Conservation (phyloP, 2,329 filamentous ascomycete species). For the Capronia coronata region DNA sequence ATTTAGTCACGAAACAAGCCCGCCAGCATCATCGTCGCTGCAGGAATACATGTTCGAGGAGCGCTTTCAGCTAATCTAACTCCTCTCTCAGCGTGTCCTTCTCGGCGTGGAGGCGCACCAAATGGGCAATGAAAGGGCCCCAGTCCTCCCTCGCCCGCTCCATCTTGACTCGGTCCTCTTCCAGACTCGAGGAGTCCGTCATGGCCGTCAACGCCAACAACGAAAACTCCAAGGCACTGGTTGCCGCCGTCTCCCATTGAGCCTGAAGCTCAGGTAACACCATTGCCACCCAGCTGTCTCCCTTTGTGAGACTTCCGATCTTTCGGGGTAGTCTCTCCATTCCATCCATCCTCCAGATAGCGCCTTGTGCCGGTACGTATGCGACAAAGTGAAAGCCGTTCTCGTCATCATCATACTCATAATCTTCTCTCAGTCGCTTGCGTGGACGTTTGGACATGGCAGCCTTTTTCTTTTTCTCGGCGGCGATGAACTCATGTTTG, state of each 20-base stretch:
- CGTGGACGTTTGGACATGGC: constrained; percentile 27
- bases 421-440: constrained; percentile 37
- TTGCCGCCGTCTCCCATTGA: constrained; percentile 11
- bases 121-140: constrained; percentile 25
- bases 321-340: constrained; percentile 63
- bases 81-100: constrained; percentile 18
- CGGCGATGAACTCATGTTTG: constrained; percentile 47
- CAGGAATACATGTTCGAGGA: background rate
- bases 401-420: constrained; percentile 48
- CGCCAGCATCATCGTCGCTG: background rate
- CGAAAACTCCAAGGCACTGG: constrained; percentile 19
- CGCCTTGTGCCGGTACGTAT: constrained; percentile 67
- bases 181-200: constrained; percentile 8
- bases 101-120: constrained; percentile 26
- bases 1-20: too few relatives aligned
- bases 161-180: constrained; percentile 20
- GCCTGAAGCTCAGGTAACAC: constrained; percentile 18
- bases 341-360: constrained; percentile 85
- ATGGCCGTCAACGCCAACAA: constrained; percentile 18
- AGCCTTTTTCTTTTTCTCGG: constrained; percentile 33
- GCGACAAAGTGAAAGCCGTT: constrained; percentile 81
- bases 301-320: constrained; percentile 44
- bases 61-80: background rate
- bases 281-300: constrained; percentile 19
- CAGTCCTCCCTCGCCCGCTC: constrained; percentile 25